Conservation (phyloP, 306 rosid genomes). For the Betula pendula region DNA sequence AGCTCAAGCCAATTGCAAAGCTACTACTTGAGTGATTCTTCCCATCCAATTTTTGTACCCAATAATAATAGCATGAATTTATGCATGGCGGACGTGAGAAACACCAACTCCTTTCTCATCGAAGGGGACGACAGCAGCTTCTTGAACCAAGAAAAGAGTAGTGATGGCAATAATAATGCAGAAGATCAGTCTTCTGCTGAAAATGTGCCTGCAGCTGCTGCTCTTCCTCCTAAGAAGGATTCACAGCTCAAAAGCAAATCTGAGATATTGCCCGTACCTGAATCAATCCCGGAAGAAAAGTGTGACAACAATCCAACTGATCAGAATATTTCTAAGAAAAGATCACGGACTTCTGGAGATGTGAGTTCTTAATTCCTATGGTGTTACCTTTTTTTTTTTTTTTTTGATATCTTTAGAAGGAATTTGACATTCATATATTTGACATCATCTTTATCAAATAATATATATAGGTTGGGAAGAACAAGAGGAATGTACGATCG, state of each 20-base stretch:
- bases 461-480: conserved; percentile 25
- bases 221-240: conserved; percentile 22
- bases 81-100: conserved; percentile 31
- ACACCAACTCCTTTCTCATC: conserved; percentile 22
- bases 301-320: neutral
- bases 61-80: conserved; percentile 29
- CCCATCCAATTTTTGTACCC: conserved; percentile 32
- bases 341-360: conserved; percentile 45
- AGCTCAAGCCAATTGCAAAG: conserved; percentile 25
- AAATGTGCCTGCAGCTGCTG: conserved; percentile 22
- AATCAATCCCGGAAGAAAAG: conserved; percentile 30
- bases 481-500: conserved; percentile 44
- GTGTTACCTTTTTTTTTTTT: neutral
- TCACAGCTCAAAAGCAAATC: conserved; percentile 24
- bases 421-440: neutral
- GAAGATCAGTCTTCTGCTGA: conserved; percentile 37
- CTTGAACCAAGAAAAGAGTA: conserved; percentile 37
- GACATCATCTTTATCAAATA: neutral
- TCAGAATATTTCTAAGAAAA: conserved; percentile 48
- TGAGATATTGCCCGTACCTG: conserved; percentile 30
- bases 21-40: conserved; percentile 26
- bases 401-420: too few species aligned
- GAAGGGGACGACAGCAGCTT: conserved; percentile 41
- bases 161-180: conserved; percentile 36
- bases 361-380: conserved; percentile 33